These are phyloP conservation scores for Wickerhamomyces tratensis DNA, from an alignment of 805 yeast species.

Conservation along the genomic window DNA sequence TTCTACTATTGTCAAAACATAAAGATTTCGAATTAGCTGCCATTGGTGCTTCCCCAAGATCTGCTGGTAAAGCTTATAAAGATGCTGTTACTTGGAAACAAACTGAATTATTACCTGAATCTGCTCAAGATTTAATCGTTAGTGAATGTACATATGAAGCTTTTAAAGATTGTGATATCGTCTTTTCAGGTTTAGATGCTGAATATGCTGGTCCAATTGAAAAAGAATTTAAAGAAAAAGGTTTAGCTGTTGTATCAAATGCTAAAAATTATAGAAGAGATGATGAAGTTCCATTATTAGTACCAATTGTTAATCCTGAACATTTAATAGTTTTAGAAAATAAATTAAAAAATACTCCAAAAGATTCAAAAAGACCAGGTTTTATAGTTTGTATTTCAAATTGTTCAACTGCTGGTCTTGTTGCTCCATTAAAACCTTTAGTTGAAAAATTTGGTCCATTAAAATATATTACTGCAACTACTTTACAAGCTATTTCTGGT, in stretches of 20 bases:
- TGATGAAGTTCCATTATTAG: constrained; percentile 81
- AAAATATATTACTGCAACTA: constrained; percentile 77
- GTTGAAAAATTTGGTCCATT: constrained; percentile 87
- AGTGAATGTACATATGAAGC: constrained; percentile 67
- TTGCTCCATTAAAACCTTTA: constrained; percentile 93
- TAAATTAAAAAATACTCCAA: constrained; percentile 44
- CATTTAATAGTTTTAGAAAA: constrained; percentile 69
- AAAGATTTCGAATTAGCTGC: constrained; percentile 82
- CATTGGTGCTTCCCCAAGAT: constrained; percentile 87
- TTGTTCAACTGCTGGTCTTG: constrained; percentile 97
- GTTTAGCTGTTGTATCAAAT: constrained; percentile 81
- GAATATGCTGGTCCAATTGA: constrained; percentile 92
- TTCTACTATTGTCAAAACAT: constrained; percentile 71
- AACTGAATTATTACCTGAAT: constrained; percentile 67
- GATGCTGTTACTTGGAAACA: constrained; percentile 95
- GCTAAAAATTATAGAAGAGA: constrained; percentile 94
- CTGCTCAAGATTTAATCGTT: constrained; percentile 54
- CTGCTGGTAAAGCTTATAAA: constrained; percentile 81
- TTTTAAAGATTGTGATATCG: constrained; percentile 86
- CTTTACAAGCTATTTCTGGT: constrained; percentile 96
- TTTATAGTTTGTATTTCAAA: constrained; percentile 91
- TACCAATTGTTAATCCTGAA: constrained; percentile 90
- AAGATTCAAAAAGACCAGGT: constrained; percentile 55
- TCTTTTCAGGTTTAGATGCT: constrained; percentile 90
- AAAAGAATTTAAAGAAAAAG: constrained; percentile 70